Percentiles rank a stretch among this genome's conserved stretches.
These are phyloP conservation scores for Triglochin maritima DNA, from an alignment of 106 monocot species.

Conservation along the genomic window DNA sequence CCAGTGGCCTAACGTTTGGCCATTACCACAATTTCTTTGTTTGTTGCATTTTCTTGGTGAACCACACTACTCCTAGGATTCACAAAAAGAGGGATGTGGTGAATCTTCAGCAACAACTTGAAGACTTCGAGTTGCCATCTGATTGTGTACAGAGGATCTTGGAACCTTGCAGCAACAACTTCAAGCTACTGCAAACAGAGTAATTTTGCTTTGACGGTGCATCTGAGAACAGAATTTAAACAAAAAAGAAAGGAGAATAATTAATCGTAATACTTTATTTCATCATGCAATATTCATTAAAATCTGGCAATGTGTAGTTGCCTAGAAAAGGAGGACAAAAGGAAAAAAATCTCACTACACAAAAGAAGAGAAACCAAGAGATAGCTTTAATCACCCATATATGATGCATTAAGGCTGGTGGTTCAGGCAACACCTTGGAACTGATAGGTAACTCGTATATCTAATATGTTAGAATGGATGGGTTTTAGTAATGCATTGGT, in stretches of 20 bases:
- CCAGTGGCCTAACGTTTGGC: slow-evolving; percentile 57
- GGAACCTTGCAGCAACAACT: slow-evolving; percentile 33
- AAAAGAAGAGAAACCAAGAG: no score
- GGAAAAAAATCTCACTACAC: no score
- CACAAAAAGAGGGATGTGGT: slow-evolving; percentile 25
- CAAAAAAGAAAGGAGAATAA: not conserved
- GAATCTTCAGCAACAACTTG: slow-evolving; percentile 5
- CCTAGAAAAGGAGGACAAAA: no score
- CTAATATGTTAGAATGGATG: no score
- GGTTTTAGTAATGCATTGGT: no score
- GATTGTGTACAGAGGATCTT: slow-evolving; percentile 35
- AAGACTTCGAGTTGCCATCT: slow-evolving; percentile 24
- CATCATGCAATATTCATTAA: no score
- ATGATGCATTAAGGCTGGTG: no score
- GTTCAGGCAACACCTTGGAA: no score
- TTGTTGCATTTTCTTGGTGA: slow-evolving; percentile 53
- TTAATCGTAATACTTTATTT: no score
- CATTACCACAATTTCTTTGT: slow-evolving; percentile 44
- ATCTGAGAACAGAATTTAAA: slow-evolving; percentile 27
- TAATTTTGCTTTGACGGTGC: slow-evolving; percentile 17
- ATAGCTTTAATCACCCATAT: no score
- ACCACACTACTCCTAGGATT: slow-evolving; percentile 26
- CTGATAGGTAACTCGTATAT: no score
- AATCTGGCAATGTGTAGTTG: no score
- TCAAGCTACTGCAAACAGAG: slow-evolving; percentile 34